Base-by-base conservation (phyloP, 148 eudicot genomes). In the Rhododendron williamsianum region DNA sequence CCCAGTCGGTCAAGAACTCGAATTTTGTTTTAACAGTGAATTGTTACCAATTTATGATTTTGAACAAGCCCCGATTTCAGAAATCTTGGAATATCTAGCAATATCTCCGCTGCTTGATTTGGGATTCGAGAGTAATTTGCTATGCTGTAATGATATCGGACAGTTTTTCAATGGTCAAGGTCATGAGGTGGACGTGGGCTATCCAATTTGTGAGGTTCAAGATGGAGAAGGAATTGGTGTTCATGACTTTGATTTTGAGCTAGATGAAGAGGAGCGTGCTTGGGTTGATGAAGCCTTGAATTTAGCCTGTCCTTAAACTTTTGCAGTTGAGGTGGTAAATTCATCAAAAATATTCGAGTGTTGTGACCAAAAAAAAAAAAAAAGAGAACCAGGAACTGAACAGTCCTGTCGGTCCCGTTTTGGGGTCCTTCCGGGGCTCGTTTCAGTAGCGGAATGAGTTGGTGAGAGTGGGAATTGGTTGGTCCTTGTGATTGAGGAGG, bases 231-330 rank as follows among this genome's bases (percentile, higher is more conserved):
- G 73, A 2, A 38, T 11, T 65, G 87, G 87, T 78, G 45, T 85
- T 48, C 81, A 72, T 9, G 58, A 80, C 10, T 27, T 87, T 51
- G 88, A 87, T 67, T 4, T 86, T 9, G 77, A 90, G 43, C 41
- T 89, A 12, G 84, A 76, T 7, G 72, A 73, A 35, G 88, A 82
- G 0, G 91, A 89, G 16, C 85, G 89, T 65, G 85, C 81, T 76
- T 88, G 90, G 91, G 6, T 89, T 43, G 89, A 88, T 84, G 89
- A 81, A 15, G 78, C 81, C 8, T 36, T 88, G 51, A 72, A 84
- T 71, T 13, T 78, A 36, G 27, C 73, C 23, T 82, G 85, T 33
- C 33, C 82, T 58, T 86, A 78, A 83, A 56, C 36, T 45, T 85
- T 46, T 56, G 79, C 78, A 80, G 72, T 36, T 78, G 36, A 48